phyloP scores from a whole-genome alignment of 2,329 filamentous ascomycete species.

The Biscogniauxia sp. region DNA sequence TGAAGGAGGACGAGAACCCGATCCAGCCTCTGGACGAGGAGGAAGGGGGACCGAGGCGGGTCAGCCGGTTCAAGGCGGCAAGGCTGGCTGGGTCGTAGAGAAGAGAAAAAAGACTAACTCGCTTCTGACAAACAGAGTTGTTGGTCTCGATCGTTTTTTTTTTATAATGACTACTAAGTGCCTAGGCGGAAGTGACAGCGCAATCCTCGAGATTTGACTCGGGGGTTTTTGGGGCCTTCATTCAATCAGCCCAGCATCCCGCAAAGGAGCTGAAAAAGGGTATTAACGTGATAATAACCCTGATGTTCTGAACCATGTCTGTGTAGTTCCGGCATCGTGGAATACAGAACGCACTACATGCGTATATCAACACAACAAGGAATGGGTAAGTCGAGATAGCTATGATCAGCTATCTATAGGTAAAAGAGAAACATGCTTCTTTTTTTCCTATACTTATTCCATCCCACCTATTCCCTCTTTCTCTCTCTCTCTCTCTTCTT shows the following conservation, averaged over 20 bases:
- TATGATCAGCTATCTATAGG: not conserved
- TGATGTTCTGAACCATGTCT: too few species aligned
- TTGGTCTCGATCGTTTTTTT: not conserved
- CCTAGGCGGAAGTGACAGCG: constrained; percentile 22
- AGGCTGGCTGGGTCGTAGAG: constrained; percentile 54
- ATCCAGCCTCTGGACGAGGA: constrained; percentile 67
- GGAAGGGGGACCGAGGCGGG: constrained; percentile 58
- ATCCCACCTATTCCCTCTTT: not conserved
- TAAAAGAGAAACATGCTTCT: not conserved
- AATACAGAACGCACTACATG: too few species aligned
- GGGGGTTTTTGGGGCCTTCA: too few species aligned
- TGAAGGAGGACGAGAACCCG: constrained; percentile 66
- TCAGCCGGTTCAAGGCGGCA: constrained; percentile 74
- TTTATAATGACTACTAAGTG: constrained; percentile 7
- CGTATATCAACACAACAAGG: not conserved
- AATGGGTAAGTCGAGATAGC: not conserved
- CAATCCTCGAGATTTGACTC: too few species aligned
- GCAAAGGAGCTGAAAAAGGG: too few species aligned
- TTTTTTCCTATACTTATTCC: not conserved
- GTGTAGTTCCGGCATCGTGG: too few species aligned
- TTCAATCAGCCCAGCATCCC: too few species aligned
- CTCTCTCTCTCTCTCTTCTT: too few species aligned
- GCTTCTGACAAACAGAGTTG: not conserved
- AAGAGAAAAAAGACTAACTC: not conserved
- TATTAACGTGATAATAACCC: too few species aligned